Conservation (phyloP, 2,329 filamentous ascomycete genomes). For the Neofusicoccum cordaticola region DNA sequence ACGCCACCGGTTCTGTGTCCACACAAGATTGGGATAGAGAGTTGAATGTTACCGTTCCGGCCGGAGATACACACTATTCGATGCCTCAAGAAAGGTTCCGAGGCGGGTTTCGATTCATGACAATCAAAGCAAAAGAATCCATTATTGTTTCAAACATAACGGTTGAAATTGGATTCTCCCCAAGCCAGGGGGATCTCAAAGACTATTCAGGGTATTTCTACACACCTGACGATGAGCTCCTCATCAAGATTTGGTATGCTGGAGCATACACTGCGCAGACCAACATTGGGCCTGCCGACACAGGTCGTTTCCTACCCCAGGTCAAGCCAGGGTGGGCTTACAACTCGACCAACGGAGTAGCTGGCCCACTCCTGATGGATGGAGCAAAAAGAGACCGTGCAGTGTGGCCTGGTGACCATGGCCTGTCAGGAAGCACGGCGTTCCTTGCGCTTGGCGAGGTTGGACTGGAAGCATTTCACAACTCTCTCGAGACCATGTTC, state of each 20-base stretch:
- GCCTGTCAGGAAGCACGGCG: constrained; percentile 45
- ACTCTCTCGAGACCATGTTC: constrained; percentile 39
- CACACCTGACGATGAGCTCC: constrained; percentile 29
- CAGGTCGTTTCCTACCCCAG: not conserved
- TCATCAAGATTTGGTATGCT: constrained; percentile 49
- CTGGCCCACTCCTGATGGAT: constrained; percentile 38
- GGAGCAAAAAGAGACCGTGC: constrained; percentile 42
- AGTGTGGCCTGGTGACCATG: constrained; percentile 52
- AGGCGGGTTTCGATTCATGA: constrained; percentile 52
- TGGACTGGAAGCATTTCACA: constrained; percentile 40
- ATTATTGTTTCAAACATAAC: constrained; percentile 38
- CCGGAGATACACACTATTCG: constrained; percentile 34
- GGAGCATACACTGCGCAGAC: constrained; percentile 54
- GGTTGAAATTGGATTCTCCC: constrained; percentile 48
- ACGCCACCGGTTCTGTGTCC: constrained; percentile 39
- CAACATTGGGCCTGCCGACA: constrained; percentile 31
- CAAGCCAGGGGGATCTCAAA: constrained; percentile 45
- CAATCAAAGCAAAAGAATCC: constrained; percentile 26
- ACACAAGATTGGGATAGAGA: constrained; percentile 47
- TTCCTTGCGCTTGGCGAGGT: constrained; percentile 41
- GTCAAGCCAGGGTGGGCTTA: constrained; percentile 28
- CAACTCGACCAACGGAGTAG: constrained; percentile 35
- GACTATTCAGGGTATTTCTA: constrained; percentile 40
- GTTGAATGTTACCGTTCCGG: constrained; percentile 34
- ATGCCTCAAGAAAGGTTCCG: constrained; percentile 47